These are phyloP conservation scores for Phytophthora aleatoria DNA, from an alignment of 352 stramenopile genomes.

Conservation along the genomic window DNA sequence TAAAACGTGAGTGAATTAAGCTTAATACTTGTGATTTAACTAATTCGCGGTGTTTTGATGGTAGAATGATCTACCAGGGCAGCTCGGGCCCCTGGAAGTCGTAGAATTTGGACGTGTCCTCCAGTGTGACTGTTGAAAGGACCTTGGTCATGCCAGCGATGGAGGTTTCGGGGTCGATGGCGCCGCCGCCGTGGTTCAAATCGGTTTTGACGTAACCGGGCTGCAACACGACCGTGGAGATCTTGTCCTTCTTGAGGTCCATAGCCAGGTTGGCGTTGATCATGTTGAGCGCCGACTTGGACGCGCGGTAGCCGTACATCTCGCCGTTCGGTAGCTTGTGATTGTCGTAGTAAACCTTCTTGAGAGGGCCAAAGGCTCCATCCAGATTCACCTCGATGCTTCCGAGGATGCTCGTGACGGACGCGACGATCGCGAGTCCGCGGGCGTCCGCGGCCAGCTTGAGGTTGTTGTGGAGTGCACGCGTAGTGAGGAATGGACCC, in stretches of 20 bases:
- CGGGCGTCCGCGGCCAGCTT: conserved; percentile 29
- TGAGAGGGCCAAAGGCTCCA: conserved; percentile 24
- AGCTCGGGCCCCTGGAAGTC: neutral
- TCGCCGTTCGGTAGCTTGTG: conserved; percentile 26
- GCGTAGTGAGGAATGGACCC: conserved; percentile 55
- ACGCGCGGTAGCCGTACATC: conserved; percentile 67
- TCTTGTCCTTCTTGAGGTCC: conserved; percentile 54
- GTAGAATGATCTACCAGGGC: neutral
- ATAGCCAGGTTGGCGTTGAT: conserved; percentile 45
- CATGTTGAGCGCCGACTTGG: conserved; percentile 75
- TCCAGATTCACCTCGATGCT: conserved; percentile 22
- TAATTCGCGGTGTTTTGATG: neutral
- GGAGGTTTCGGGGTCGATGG: conserved; percentile 30
- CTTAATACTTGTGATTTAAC: neutral
- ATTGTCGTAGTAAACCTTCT: conserved; percentile 21
- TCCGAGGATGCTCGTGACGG: conserved; percentile 38
- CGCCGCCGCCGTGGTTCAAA: conserved; percentile 35
- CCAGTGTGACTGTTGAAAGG: conserved; percentile 7
- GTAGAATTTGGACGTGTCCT: neutral
- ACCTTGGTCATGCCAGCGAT: conserved; percentile 40
- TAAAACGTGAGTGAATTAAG: neutral
- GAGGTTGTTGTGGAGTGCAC: conserved; percentile 48
- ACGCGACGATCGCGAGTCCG: conserved; percentile 38
- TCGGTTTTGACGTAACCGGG: conserved; percentile 58
- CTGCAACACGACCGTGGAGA: conserved; percentile 45